These are phyloP conservation scores for Fusarium pseudocircinatum DNA, from an alignment of 2,329 filamentous ascomycete genomes.

Conservation along the genomic window DNA sequence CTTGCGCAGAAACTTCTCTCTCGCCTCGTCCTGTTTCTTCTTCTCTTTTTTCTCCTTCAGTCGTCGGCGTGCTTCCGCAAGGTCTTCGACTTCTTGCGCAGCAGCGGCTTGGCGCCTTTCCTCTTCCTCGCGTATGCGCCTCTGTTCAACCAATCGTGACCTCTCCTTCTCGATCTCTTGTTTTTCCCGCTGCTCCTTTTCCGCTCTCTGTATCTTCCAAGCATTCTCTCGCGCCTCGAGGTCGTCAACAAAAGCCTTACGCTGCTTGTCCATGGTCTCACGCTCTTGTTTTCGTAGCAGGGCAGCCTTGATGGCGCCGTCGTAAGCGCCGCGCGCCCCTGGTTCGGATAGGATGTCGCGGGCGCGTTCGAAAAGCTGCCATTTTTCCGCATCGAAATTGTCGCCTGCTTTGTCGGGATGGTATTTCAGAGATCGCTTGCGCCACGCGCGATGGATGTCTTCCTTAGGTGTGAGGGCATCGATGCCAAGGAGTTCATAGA, in stretches of 20 bases:
- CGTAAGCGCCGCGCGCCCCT: conserved; percentile 78
- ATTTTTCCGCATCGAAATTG: conserved; percentile 79
- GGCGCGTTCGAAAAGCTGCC: conserved; percentile 87
- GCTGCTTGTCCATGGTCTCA: conserved; percentile 76
- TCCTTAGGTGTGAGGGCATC: conserved; percentile 70
- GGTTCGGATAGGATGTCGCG: conserved; percentile 82
- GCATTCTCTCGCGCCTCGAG: conserved; percentile 81
- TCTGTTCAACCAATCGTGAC: conserved; percentile 49
- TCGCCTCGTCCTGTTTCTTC: conserved; percentile 47
- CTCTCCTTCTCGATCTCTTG: conserved; percentile 52
- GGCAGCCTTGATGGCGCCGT: conserved; percentile 76
- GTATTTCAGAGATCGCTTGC: conserved; percentile 86
- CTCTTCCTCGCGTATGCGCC: conserved; percentile 52
- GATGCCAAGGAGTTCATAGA: conserved; percentile 80
- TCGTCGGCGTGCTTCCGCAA: conserved; percentile 50
- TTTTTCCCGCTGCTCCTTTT: conserved; percentile 49
- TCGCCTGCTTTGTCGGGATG: conserved; percentile 91
- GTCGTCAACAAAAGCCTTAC: conserved; percentile 84
- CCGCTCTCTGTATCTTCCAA: conserved; percentile 67
- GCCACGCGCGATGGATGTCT: conserved; percentile 86
- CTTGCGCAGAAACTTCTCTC: conserved; percentile 46
- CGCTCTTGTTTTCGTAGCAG: conserved; percentile 75
- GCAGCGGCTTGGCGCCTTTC: conserved; percentile 48
- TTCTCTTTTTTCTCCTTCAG: conserved; percentile 55
- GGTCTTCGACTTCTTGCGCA: conserved; percentile 52